Evolutionary conservation across 208 protist genomes (phyloP), one percentile per base, ranked within the genome.

Genomic region (Crithidia bombi): DNA sequence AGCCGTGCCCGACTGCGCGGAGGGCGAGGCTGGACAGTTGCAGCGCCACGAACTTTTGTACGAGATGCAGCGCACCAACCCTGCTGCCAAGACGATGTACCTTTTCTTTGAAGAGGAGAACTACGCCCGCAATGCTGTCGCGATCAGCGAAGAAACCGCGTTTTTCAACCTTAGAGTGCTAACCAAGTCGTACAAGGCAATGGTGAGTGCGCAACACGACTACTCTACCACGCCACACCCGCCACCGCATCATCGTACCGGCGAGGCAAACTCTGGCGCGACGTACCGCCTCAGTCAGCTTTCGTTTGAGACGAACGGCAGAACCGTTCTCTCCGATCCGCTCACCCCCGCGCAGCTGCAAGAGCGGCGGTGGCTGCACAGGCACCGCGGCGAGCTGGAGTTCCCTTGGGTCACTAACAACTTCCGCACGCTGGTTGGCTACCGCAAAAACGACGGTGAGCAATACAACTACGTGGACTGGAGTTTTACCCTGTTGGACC

Each of bases 401-500:
- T 74, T 67, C 26, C 69, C 69, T 14, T 74, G 62, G 38, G 49
- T 67, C 28, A 74, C 69, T 5, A 67, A 74, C 59, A 62, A 56
- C 41, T 33, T 52, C 59, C 36, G 54, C 50, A 74, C 69, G 9
- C 69, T 74, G n/a, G 43, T 67, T 23, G 69, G 58, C 25, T 51
- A 43, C 69, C 23, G n/a, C 23, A 30, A 43, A 5, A 23, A 14
- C 33, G 26, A 38, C 26, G 17, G 33, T 0, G 35, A 46, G 51
- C 59, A 23, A 14, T 54, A 46, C 47, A 43, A 66, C 51, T 26
- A 65, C 59, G 32, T 65, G 17, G 59, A 61, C 35, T 49, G 69
- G 41, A 56, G 59, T 2, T 43, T 74, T 19, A 44, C 69, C 0
- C 19, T 74, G 51, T 6, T 74, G 5, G 69, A 74, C 28, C 51